Evolutionary conservation across 371 early-diverging fungal species (phyloP), one percentile per base, ranked within the genome.

Genomic region (Chytridium lagenaria): DNA sequence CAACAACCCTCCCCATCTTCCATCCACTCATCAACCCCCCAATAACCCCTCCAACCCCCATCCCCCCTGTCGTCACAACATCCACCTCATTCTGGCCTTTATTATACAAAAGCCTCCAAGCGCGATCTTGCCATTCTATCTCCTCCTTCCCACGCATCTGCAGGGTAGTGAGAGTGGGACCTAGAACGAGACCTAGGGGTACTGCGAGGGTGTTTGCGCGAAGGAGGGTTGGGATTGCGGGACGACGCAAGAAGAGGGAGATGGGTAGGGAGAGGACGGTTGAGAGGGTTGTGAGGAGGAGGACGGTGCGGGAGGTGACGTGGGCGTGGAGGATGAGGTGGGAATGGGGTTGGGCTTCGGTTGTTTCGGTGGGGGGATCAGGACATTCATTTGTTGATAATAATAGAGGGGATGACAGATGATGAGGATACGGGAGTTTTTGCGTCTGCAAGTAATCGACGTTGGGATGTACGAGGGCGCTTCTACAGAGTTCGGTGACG

Each of bases 51-150:
- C n/a, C n/a, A n/a, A n/a, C n/a, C n/a, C n/a, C n/a, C n/a, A n/a
- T 15, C 10, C 55, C 55, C 10, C 23, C 30, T 26, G 16, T 7
- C 26, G 16, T 26, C 19, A 55, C 7, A 10, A 23, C 63, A 63
- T 63, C 63, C 34, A 63, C 5, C 36, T 63, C 63, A 31, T 23
- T 30, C 63, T 63, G 63, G 3, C 34, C 26, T 2, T 2, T 10
- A 30, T 36, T 67, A 22, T 67, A 5, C 15, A 67, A 49, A 5
- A 67, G 31, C 50, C 67, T 23, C 44, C 49, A 67, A 15, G 44
- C 26, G 44, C 67, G 67, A 44, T 67, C 67, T 49, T 67, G 67
- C 67, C 67, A 67, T 33, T 44, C 67, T 12, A 67, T 67, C 67
- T 40, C 67, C n/a, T 37, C 23, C 49, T 37, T 44, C 31, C 44